Evolutionary conservation across 78 protist species (phyloP).

Genomic region (Dictyostelium firmibasis): DNA sequence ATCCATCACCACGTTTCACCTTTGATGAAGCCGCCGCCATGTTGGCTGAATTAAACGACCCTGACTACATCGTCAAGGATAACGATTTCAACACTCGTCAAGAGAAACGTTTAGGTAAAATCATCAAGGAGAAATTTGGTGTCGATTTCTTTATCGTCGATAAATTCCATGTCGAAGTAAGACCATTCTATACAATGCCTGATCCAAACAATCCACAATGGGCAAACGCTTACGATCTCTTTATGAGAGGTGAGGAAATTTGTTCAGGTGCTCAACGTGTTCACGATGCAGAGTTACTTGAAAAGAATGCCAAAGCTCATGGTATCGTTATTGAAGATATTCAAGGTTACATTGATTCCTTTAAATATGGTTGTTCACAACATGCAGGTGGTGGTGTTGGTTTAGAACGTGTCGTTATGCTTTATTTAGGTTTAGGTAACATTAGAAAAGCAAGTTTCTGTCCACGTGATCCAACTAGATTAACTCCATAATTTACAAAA

Average conservation of each 20-base stretch:
- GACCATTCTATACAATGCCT: conserved; percentile 99
- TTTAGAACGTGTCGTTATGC: conserved; percentile 96
- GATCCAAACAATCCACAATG: conserved; percentile 85
- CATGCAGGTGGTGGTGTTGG: conserved; percentile 99
- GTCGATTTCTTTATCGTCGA: conserved; percentile 98
- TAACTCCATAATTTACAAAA: not conserved
- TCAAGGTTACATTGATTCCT: conserved; percentile 95
- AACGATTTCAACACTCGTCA: conserved; percentile 77
- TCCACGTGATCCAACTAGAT: conserved; percentile 97
- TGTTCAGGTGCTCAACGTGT: conserved; percentile 99
- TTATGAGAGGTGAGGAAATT: conserved; percentile 99
- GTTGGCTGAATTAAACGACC: conserved; percentile 64
- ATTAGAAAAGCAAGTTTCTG: conserved; percentile 96
- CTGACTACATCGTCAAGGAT: conserved; percentile 61
- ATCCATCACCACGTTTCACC: conserved; percentile 87
- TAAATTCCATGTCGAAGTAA: conserved; percentile 91
- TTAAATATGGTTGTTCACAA: conserved; percentile 98
- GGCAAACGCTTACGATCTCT: conserved; percentile 98
- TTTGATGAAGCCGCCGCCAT: conserved; percentile 88
- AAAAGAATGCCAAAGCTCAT: conserved; percentile 58
- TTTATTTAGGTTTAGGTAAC: conserved; percentile 96
- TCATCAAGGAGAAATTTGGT: conserved; percentile 93
- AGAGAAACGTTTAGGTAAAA: conserved; percentile 95
- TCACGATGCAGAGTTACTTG: conserved; percentile 95
- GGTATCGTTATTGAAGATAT: conserved; percentile 80